Conservation (phyloP, 257 asterid species). For the Salvia hispanica region DNA sequence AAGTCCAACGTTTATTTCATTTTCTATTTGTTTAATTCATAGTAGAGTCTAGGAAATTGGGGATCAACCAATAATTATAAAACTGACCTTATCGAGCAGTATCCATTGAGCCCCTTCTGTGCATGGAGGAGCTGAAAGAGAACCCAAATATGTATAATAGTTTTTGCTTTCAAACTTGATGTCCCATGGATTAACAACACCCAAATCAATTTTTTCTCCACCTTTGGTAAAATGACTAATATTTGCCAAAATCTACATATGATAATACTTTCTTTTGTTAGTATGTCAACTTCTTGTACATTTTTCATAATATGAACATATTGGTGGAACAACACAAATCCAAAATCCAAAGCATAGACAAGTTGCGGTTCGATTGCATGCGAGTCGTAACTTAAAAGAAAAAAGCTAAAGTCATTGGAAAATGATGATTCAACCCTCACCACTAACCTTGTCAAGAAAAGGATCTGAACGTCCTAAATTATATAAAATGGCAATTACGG, state of each 20-base stretch:
- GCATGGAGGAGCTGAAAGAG: slow-evolving; percentile 84
- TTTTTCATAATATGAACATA: too few relatives aligned
- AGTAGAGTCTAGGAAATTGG: too few relatives aligned
- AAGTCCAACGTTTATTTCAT: too few relatives aligned
- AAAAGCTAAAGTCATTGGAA: too few relatives aligned
- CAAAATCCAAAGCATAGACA: too few relatives aligned
- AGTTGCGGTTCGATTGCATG: too few relatives aligned
- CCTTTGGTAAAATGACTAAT: neutral
- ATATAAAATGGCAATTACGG: slow-evolving; percentile 57
- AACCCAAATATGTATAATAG: slow-evolving; percentile 70
- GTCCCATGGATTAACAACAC: slow-evolving; percentile 45
- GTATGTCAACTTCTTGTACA: too few relatives aligned
- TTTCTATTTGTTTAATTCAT: too few relatives aligned
- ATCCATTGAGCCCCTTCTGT: slow-evolving; percentile 72
- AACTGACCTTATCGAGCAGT: slow-evolving; percentile 47
- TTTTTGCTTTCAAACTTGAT: slow-evolving; percentile 56
- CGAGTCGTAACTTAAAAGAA: too few relatives aligned
- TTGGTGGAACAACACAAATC: too few relatives aligned
- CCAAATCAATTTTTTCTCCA: slow-evolving; percentile 36
- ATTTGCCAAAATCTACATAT: slow-evolving; percentile 42
- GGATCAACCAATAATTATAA: neutral
- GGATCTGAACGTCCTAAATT: slow-evolving; percentile 52
- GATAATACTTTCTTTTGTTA: neutral
- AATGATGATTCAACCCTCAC: too few relatives aligned
- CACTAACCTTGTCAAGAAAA: slow-evolving; percentile 49